phyloP scores from a whole-genome alignment of 1,284 basidiomycete species.

The Malassezia restricta region DNA sequence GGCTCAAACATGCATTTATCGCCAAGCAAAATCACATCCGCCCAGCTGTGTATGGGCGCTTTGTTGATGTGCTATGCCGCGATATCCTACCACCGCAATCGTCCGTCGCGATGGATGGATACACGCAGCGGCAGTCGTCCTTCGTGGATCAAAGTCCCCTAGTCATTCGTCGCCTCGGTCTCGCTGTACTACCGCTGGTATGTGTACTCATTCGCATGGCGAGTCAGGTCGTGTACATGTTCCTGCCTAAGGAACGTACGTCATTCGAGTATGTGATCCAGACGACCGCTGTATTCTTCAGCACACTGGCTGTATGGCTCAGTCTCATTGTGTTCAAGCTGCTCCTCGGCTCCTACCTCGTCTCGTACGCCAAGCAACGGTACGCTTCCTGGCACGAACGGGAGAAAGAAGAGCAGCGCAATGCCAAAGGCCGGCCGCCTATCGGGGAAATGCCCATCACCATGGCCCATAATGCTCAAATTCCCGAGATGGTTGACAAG shows the following conservation, averaged over 20 bases:
- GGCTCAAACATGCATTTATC: constrained; percentile 98
- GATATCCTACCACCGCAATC: constrained; percentile 71
- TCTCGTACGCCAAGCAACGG: constrained; percentile 32
- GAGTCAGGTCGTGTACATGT: constrained; percentile 57
- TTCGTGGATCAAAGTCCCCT: constrained; percentile 93
- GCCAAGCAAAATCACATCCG: constrained; percentile 84
- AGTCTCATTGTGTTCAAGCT: constrained; percentile 36
- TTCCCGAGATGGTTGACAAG: constrained; percentile 26
- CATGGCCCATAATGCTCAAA: constrained; percentile 9
- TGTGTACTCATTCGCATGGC: constrained; percentile 76
- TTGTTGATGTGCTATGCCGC: constrained; percentile 86
- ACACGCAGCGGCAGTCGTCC: constrained; percentile 53
- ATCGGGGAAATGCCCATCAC: constrained; percentile 38
- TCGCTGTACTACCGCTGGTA: constrained; percentile 80
- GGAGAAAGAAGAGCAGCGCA: constrained; percentile 37
- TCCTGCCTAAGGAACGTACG: constrained; percentile 48
- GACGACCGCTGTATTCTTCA: not conserved
- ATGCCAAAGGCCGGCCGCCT: constrained; percentile 28
- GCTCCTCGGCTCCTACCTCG: constrained; percentile 35
- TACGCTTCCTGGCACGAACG: constrained; percentile 33
- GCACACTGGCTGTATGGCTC: constrained; percentile 6
- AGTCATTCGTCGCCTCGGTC: constrained; percentile 82
- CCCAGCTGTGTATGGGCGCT: constrained; percentile 86
- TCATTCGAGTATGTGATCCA: not conserved
- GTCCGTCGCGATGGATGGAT: constrained; percentile 10